Evolutionary conservation across 371 early-diverging fungal species (phyloP).

Genomic region (Blastocladiella emersonii): DNA sequence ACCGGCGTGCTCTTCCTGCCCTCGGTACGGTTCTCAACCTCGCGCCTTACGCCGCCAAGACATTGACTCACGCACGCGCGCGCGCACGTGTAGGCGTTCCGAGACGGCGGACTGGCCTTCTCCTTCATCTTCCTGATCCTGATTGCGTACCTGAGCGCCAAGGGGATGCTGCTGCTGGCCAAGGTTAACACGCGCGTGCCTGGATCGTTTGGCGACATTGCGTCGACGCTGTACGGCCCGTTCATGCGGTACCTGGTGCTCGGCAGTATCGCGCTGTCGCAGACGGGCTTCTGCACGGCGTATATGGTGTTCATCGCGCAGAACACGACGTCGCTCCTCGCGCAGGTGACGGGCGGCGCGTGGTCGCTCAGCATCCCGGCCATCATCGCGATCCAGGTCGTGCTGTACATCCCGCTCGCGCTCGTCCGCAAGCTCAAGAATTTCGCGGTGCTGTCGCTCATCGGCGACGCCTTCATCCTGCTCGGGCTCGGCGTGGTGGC

Average conservation of each 20-base stretch:
- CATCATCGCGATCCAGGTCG: conserved; percentile 52
- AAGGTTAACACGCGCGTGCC: conserved; percentile 34
- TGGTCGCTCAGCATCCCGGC: conserved; percentile 24
- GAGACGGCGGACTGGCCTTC: conserved; percentile 42
- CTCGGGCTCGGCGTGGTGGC: conserved; percentile 39
- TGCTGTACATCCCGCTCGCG: conserved; percentile 63
- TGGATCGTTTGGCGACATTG: conserved; percentile 88
- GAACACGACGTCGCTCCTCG: conserved; percentile 47
- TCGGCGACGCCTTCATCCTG: conserved; percentile 81
- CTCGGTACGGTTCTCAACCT: background rate
- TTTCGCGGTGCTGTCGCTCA: conserved; percentile 60
- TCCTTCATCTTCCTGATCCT: conserved; percentile 27
- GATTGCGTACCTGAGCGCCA: conserved; percentile 32
- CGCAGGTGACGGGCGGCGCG: conserved; percentile 8
- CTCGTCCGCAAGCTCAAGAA: conserved; percentile 73
- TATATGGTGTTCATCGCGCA: conserved; percentile 67
- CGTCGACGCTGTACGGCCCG: conserved; percentile 60
- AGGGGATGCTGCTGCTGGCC: conserved; percentile 50
- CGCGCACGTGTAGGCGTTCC: conserved; percentile 24
- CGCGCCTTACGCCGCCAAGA: too few relatives aligned
- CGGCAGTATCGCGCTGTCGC: conserved; percentile 69
- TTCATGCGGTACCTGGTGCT: conserved; percentile 62
- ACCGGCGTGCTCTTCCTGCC: conserved; percentile 53
- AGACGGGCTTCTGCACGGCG: conserved; percentile 40
- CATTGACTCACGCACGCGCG: background rate